Evolutionary conservation across 2,329 filamentous ascomycete genomes (phyloP).

Genomic region (Pseudopyrenochaeta lycopersici): DNA sequence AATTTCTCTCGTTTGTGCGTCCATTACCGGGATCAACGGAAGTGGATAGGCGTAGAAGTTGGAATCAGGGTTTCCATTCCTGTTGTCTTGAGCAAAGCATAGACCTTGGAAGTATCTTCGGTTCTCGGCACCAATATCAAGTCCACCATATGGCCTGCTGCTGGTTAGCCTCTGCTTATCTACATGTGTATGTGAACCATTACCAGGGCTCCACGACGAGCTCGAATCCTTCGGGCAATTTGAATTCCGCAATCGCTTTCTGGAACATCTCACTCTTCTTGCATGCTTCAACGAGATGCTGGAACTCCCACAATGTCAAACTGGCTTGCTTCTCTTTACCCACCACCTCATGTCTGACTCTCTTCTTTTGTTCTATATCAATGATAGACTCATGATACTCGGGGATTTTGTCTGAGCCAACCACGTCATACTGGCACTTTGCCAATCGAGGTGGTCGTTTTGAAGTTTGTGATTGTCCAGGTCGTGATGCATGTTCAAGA

Average conservation of each 20-base stretch:
- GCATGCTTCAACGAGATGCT: conserved; percentile 53
- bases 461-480: conserved; percentile 50
- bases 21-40: conserved; percentile 49
- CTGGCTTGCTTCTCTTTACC: conserved; percentile 59
- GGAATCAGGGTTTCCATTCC: conserved; percentile 54
- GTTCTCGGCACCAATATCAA: conserved; percentile 57
- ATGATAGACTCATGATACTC: conserved; percentile 65
- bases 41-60: conserved; percentile 54
- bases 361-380: conserved; percentile 55
- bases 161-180: conserved; percentile 4
- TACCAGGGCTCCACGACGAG: conserved; percentile 63
- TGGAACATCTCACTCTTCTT: conserved; percentile 63
- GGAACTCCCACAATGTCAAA: conserved; percentile 56
- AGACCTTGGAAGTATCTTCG: conserved; percentile 64
- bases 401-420: conserved; percentile 60
- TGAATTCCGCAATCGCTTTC: conserved; percentile 60
- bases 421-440: conserved; percentile 65
- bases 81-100: conserved; percentile 61
- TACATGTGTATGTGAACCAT: background rate
- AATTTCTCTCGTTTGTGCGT: conserved; percentile 45
- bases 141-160: conserved; percentile 62
- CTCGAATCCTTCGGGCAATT: conserved; percentile 64
- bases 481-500: conserved; percentile 54
- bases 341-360: conserved; percentile 57
- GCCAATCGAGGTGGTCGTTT: conserved; percentile 61